Conservation (phyloP, 2,329 filamentous ascomycete species). For the Aspergillus sp. region DNA sequence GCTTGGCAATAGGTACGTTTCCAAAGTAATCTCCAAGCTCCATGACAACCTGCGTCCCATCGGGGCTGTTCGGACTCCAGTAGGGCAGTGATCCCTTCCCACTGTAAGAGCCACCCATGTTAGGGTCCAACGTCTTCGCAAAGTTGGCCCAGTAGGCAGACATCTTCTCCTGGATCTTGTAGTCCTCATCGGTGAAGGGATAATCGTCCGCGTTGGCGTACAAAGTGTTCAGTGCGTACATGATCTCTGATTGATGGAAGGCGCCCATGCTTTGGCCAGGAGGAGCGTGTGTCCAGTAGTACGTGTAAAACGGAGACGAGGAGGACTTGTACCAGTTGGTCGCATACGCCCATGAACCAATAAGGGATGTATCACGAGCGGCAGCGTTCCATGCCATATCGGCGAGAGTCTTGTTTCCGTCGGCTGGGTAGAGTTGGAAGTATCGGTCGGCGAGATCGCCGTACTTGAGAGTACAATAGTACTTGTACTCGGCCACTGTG, state of each 20-base stretch:
- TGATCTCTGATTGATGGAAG: constrained; percentile 39
- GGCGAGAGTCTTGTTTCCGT: constrained; percentile 17
- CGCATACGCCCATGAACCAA: constrained; percentile 28
- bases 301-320: constrained; percentile 30
- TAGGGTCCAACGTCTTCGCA: constrained; percentile 30
- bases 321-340: constrained; percentile 26
- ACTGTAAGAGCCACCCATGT: constrained; percentile 1
- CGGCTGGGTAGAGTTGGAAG: constrained; percentile 26
- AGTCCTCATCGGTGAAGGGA: constrained; percentile 11
- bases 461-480: constrained; percentile 28
- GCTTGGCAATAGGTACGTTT: too few species aligned
- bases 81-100: too few species aligned
- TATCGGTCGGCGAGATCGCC: constrained; percentile 22
- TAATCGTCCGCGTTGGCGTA: constrained; percentile 25
- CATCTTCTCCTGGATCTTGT: constrained; percentile 21
- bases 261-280: constrained; percentile 35
- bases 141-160: constrained; percentile 36
- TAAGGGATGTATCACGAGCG: constrained; percentile 21
- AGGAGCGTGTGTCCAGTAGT: constrained; percentile 37
- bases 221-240: constrained; percentile 37
- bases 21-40: too few species aligned
- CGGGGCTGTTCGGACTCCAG: too few species aligned
- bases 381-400: constrained; percentile 25
- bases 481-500: constrained; percentile 25
- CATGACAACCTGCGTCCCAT: too few species aligned